Base-by-base conservation (phyloP, 1,284 basidiomycete genomes). In the Melampsora allii-populina region DNA sequence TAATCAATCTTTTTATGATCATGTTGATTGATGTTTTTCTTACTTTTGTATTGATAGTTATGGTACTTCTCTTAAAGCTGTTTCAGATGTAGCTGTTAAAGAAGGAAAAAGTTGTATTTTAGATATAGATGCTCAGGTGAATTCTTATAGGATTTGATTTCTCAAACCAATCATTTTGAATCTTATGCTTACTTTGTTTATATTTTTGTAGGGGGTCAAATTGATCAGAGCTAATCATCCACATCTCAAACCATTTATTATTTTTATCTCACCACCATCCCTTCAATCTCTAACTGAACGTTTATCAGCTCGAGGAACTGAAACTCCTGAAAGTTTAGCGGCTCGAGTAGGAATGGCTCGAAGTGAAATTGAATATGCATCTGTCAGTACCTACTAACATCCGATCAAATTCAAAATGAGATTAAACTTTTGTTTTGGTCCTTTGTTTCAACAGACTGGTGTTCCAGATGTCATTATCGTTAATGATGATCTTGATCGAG, bases 101-200 rank as follows among this genome's bases (percentile, higher is more conserved):
- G 90, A 89, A 46, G 78, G 78, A 3, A 81, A 81, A 68, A 83
- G 92, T 17, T 98, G 95, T 81, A 88, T 99, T 69, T 86, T 99
- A 59, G 95, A 99, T 82, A 98, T 99, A 77, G 95, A 99, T 81
- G 89, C 92, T 14, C 94, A 95, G 87, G 91, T 90, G 80, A 76
- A 4, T 6, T 50, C 48, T 50, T 24, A 14, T 14, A 19, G 4
- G 5, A 19, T 7, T 24, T 6, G 48, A 50, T 50, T 24, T 14
- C 5, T 24, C 3, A 19, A 50, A 10, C 48, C 2, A 50, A 50
- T 14, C 1, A 24, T n/a, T 24, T 24, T 19, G 48, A n/a, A 33
- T 24, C 14, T 60, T 17, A 9, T 6, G 7, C 2, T 17, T 24
- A 24, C 7, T 19, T 27, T 31, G 36, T 21, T 9, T 9, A 10